Evolutionary conservation across 2,329 filamentous ascomycete genomes (phyloP).

Genomic region (Didymella lethalis): DNA sequence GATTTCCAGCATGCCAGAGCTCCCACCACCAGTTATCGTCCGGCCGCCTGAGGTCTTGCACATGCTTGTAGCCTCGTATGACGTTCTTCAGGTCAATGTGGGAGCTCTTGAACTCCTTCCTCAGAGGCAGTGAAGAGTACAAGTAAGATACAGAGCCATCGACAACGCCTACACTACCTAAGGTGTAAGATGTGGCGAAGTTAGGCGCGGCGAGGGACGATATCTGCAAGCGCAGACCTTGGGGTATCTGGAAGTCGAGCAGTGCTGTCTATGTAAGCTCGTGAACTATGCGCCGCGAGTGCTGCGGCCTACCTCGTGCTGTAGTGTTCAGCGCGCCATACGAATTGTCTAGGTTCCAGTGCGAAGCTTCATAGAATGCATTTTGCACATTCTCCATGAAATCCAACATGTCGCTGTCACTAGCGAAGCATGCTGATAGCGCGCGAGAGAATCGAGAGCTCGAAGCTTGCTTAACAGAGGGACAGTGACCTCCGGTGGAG

Average conservation of each 20-base stretch:
- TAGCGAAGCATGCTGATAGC: conserved; percentile 33
- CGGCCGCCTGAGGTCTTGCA: conserved; percentile 69
- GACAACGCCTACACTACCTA: conserved; percentile 88
- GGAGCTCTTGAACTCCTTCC: conserved; percentile 72
- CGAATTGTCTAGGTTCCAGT: conserved; percentile 91
- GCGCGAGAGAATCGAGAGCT: conserved; percentile 6
- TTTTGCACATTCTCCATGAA: conserved; percentile 98
- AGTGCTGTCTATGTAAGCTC: conserved; percentile 65
- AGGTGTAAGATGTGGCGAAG: conserved; percentile 92
- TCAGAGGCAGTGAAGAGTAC: conserved; percentile 84
- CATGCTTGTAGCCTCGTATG: conserved; percentile 81
- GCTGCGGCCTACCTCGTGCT: conserved; percentile 69
- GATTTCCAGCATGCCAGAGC: conserved; percentile 60
- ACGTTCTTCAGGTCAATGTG: conserved; percentile 78
- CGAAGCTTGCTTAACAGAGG: conserved; percentile 12
- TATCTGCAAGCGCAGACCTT: conserved; percentile 82
- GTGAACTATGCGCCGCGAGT: conserved; percentile 5
- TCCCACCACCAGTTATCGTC: conserved; percentile 63
- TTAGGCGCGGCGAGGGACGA: conserved; percentile 91
- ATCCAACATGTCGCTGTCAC: conserved; percentile 74
- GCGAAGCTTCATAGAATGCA: conserved; percentile 84
- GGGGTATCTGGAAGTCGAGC: conserved; percentile 86
- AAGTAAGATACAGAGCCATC: conserved; percentile 98
- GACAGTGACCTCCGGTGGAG: conserved; percentile 23
- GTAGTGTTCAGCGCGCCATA: conserved; percentile 88